Evolutionary conservation across 768 basidiomycete species (phyloP), one percentile per base, ranked within the genome.

Genomic region (Suillus paluster): DNA sequence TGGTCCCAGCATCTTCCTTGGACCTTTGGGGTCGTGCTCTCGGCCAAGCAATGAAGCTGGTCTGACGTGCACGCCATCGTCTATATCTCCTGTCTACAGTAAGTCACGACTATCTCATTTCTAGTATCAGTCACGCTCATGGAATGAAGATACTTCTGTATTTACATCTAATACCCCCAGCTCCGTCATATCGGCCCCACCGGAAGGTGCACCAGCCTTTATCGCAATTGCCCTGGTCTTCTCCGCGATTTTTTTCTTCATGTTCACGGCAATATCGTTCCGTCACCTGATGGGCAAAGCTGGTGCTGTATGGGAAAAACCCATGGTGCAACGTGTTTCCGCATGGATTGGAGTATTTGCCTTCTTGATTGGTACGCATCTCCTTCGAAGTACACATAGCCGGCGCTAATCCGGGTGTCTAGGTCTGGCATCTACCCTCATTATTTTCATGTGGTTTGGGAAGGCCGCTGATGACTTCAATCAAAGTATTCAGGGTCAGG

Each of bases 391-490:
- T 50, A 17, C 64, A 38, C 42, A 61, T 45, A 44, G 8, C 56
- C 36, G 53, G 38, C 57, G 19, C 52, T 36, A 17, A 55, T 39
- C 38, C 19, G 10, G 23, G 17, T 17, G 39, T 48, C 17, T 58
- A 91, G 91, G 90, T 15, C 72, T 91, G 61, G 86, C 85, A 3
- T 79, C 88, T 10, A 90, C 90, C 77, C 79, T 91, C 21, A 81
- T 93, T 62, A 75, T 90, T 58, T 85, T 89, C 63, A 90, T 94
- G 84, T 91, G 88, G 85, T 91, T 91, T 64, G 90, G 87, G 21
- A 91, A 92, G 73, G 86, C 90, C 2, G 85, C 88, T 0, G 83
- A 87, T 57, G 91, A 92, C 68, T 93, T 94, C 76, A 94, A 94
- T 71, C 69, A 77, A 48, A 84, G 79, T 57, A 86, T 93, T 57